Evolutionary conservation across 805 yeast genomes (phyloP).

Genomic region (Pichia membranifaciens): DNA sequence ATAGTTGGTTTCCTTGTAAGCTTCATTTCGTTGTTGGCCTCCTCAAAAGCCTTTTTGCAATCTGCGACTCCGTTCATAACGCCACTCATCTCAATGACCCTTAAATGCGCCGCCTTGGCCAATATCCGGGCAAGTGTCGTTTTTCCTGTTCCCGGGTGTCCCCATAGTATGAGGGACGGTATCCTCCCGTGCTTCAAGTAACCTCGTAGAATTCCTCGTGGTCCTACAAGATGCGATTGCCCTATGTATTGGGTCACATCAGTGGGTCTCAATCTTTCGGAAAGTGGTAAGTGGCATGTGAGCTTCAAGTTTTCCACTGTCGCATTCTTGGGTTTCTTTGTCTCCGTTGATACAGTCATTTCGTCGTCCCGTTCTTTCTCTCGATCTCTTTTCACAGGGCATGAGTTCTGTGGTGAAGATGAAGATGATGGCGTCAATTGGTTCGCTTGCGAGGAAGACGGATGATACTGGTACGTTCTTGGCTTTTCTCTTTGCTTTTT

Average conservation of each 20-base stretch:
- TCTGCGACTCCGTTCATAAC: conserved; percentile 67
- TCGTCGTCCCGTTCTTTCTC: not conserved
- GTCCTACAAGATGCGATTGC: conserved; percentile 70
- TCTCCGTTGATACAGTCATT: not conserved
- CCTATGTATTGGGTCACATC: conserved; percentile 71
- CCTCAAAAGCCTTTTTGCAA: conserved; percentile 54
- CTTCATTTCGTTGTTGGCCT: conserved; percentile 39
- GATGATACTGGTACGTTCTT: conserved; percentile 12
- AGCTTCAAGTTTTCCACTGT: conserved; percentile 14
- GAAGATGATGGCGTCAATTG: not conserved
- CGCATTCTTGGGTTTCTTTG: conserved; percentile 4
- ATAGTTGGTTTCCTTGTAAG: conserved; percentile 53
- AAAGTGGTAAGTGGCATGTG: conserved; percentile 44
- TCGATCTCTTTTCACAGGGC: not conserved
- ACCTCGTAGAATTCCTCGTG: conserved; percentile 57
- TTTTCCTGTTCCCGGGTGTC: conserved; percentile 95
- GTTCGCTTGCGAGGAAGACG: not conserved
- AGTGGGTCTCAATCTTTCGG: conserved; percentile 80
- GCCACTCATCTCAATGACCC: conserved; percentile 80
- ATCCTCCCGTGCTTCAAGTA: conserved; percentile 58
- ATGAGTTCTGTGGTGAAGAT: not conserved
- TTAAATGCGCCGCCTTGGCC: conserved; percentile 46
- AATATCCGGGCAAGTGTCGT: conserved; percentile 64
- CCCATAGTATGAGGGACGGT: conserved; percentile 89
- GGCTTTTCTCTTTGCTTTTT: conserved; percentile 10